Percentiles rank a stretch among this genome's conserved stretches.
Evolutionary conservation across 1,139 yeast genomes (phyloP).

Genomic region (Citeromyces siamensis): DNA sequence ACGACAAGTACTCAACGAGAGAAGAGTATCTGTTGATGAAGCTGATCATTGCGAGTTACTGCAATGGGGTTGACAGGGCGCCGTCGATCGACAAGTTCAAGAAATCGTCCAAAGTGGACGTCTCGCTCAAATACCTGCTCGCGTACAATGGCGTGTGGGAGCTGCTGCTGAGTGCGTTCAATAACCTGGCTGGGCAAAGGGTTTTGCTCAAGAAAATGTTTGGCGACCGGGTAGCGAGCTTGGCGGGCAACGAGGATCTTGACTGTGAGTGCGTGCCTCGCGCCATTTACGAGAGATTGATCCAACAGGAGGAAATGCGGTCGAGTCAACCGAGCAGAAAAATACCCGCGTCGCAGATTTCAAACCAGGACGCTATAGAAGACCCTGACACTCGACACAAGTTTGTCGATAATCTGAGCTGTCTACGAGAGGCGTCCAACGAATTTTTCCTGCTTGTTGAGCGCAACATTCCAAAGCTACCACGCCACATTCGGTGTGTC

Average conservation of each 20-base stretch:
- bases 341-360: constrained; percentile 31
- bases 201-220: constrained; percentile 39
- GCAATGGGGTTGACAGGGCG: constrained; percentile 9
- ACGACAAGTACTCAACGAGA: constrained; percentile 31
- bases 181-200: constrained; percentile 48
- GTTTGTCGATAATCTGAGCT: constrained; percentile 66
- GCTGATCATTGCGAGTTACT: constrained; percentile 25
- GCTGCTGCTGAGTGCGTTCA: constrained; percentile 39
- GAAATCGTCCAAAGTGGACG: constrained; percentile 5
- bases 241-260: constrained; percentile 41
- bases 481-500: constrained; percentile 47
- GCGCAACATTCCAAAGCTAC: constrained; percentile 33
- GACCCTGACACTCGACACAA: constrained; percentile 56
- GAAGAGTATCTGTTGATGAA: constrained; percentile 68
- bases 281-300: constrained; percentile 36
- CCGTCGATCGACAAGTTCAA: constrained; percentile 11
- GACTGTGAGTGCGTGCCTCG: constrained; percentile 78
- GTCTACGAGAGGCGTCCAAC: constrained; percentile 58
- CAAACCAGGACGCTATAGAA: constrained; percentile 59
- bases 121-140: background rate
- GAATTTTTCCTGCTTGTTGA: constrained; percentile 38
- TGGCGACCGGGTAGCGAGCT: constrained; percentile 31
- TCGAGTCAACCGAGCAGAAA: constrained; percentile 25
- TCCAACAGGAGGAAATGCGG: constrained; percentile 32
- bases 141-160: constrained; percentile 27